phyloP scores from a whole-genome alignment of 2,329 filamentous ascomycete genomes.

The Cercospora berteroae region DNA sequence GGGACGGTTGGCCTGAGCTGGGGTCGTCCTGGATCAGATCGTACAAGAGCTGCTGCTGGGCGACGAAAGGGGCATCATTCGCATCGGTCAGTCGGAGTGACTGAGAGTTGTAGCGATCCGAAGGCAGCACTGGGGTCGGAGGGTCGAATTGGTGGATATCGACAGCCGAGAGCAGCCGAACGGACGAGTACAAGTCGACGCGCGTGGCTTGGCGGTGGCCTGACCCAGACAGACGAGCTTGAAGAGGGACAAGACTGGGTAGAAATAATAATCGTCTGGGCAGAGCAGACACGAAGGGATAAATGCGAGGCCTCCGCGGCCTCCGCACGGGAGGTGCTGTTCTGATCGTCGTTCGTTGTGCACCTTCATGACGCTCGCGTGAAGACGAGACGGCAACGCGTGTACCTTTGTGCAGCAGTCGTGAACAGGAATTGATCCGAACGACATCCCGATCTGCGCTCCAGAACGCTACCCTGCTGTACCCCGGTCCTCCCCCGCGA shows the following conservation, averaged over 20 bases:
- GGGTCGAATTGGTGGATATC: background rate
- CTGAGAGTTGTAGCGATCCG: background rate
- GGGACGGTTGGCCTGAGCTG: background rate
- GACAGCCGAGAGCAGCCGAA: background rate
- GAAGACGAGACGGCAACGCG: background rate
- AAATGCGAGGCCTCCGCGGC: background rate
- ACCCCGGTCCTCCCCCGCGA: background rate
- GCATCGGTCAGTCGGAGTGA: background rate
- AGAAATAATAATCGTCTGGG: no score
- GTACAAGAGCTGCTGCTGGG: background rate
- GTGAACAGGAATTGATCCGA: background rate
- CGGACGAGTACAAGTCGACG: background rate
- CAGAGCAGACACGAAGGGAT: background rate
- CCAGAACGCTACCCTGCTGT: background rate
- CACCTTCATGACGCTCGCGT: background rate
- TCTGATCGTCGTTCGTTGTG: background rate
- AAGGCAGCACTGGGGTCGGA: background rate
- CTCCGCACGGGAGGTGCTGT: background rate
- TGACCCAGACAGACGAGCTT: background rate
- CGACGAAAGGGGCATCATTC: background rate
- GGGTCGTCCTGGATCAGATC: background rate
- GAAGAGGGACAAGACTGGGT: background rate
- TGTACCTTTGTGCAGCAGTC: background rate
- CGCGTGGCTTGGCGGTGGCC: background rate
- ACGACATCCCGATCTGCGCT: background rate